phyloP scores from a whole-genome alignment of 2,329 filamentous ascomycete species.

The Cercospora nicotianae region DNA sequence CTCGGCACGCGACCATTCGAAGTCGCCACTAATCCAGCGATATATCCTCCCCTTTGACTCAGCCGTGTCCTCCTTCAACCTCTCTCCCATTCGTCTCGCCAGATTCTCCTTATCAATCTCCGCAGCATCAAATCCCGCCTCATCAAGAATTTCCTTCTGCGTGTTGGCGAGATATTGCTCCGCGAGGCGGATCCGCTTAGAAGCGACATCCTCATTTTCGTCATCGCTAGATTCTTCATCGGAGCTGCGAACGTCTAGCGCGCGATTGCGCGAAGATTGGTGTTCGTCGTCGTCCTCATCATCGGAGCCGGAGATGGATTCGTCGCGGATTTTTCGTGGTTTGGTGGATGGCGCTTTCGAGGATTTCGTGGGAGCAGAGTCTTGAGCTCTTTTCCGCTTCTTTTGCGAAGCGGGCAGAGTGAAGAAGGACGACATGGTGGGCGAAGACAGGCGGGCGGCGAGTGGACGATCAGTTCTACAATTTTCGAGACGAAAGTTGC shows the following conservation, averaged over 20 bases:
- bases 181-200: conserved; percentile 80
- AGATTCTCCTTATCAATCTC: conserved; percentile 92
- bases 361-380: conserved; percentile 56
- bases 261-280: conserved; percentile 2
- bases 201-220: conserved; percentile 86
- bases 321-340: conserved; percentile 59
- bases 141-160: conserved; percentile 69
- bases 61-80: conserved; percentile 86
- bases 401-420: conserved; percentile 81
- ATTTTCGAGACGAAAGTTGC: conserved; percentile 8
- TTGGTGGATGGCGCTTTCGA: conserved; percentile 46
- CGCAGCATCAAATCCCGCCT: conserved; percentile 86
- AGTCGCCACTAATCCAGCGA: conserved; percentile 70
- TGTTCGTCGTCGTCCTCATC: conserved; percentile 62
- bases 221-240: conserved; percentile 61
- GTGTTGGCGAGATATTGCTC: conserved; percentile 93
- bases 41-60: conserved; percentile 91
- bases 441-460: conserved; percentile 5
- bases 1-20: conserved; percentile 67
- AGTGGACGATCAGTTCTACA: not conserved
- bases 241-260: conserved; percentile 43
- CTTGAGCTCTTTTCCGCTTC: conserved; percentile 75
- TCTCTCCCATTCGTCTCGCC: conserved; percentile 61
- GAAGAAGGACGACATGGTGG: conserved; percentile 89
- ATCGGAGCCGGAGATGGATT: conserved; percentile 86